phyloP scores from a whole-genome alignment of 805 yeast genomes.

The Candida piceae region DNA sequence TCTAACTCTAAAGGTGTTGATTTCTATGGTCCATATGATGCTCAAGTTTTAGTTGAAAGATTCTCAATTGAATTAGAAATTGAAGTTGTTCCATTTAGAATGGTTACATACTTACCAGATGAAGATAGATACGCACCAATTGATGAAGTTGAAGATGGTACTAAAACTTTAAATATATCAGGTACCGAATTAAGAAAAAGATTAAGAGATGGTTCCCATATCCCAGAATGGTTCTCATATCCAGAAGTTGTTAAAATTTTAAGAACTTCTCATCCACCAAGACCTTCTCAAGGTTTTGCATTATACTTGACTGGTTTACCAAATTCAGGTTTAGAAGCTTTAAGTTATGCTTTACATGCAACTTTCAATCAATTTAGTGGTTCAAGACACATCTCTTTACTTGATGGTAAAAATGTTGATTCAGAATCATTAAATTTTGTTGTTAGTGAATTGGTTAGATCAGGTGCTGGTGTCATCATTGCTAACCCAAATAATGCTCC shows the following conservation, averaged over 20 bases:
- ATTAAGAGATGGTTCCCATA: conserved; percentile 77
- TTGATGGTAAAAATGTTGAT: conserved; percentile 32
- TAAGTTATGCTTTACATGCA: conserved; percentile 81
- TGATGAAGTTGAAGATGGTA: conserved; percentile 77
- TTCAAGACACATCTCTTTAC: conserved; percentile 69
- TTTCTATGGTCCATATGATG: conserved; percentile 96
- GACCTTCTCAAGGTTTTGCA: conserved; percentile 84
- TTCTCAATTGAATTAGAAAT: conserved; percentile 76
- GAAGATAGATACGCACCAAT: conserved; percentile 94
- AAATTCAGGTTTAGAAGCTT: conserved; percentile 54
- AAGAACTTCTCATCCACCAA: conserved; percentile 90
- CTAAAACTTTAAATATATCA: conserved; percentile 76
- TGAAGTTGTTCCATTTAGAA: conserved; percentile 91
- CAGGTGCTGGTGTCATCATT: conserved; percentile 90
- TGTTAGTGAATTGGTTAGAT: conserved; percentile 69
- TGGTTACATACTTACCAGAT: conserved; percentile 94
- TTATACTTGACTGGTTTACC: conserved; percentile 58
- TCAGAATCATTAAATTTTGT: conserved; percentile 50
- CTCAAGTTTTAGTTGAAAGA: conserved; percentile 80
- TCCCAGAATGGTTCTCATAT: conserved; percentile 96
- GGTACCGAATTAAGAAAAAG: conserved; percentile 93
- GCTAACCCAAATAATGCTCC: conserved; percentile 44
- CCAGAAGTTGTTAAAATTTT: conserved; percentile 92
- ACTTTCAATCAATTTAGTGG: conserved; percentile 87
- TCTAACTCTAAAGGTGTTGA: conserved; percentile 81